phyloP scores from a whole-genome alignment of 371 early-diverging fungal species.

The Actinomortierella wolfii region DNA sequence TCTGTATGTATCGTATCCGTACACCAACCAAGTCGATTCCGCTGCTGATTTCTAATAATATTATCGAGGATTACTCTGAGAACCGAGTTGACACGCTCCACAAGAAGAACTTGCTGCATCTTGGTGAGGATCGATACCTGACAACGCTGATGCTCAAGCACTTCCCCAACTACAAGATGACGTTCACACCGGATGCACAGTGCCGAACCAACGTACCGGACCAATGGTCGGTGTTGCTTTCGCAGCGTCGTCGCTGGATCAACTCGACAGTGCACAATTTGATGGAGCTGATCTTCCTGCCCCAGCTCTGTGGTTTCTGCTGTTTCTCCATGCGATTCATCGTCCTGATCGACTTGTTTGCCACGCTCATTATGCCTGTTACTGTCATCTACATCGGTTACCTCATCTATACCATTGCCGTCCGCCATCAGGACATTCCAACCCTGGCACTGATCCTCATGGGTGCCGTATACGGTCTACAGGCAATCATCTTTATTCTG shows the following conservation, averaged over 20 bases:
- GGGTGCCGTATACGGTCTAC: slow-evolving; percentile 81
- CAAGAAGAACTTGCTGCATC: slow-evolving; percentile 86
- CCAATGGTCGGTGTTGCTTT: slow-evolving; percentile 90
- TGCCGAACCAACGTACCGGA: slow-evolving; percentile 99
- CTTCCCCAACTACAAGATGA: slow-evolving; percentile 97
- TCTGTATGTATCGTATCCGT: slow-evolving; percentile 94
- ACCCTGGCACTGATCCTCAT: slow-evolving; percentile 65
- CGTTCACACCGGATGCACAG: slow-evolving; percentile 95
- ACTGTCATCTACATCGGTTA: slow-evolving; percentile 85
- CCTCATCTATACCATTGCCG: slow-evolving; percentile 68
- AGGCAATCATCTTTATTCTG: slow-evolving; percentile 84
- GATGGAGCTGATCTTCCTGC: slow-evolving; percentile 88
- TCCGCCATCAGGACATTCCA: slow-evolving; percentile 56
- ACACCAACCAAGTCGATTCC: slow-evolving; percentile 86
- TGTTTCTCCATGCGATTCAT: slow-evolving; percentile 98
- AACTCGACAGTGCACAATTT: slow-evolving; percentile 97
- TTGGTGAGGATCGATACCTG: slow-evolving; percentile 91
- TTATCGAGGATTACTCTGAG: slow-evolving; percentile 95
- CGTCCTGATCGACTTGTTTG: slow-evolving; percentile 90
- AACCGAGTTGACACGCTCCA: slow-evolving; percentile 98
- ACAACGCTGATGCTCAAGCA: slow-evolving; percentile 99
- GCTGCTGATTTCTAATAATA: slow-evolving; percentile 86
- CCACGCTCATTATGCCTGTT: slow-evolving; percentile 95
- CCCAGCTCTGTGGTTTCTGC: slow-evolving; percentile 95
- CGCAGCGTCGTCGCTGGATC: slow-evolving; percentile 98